Percentiles rank a stretch among this genome's conserved stretches.
phyloP scores from a whole-genome alignment of 768 basidiomycete species.

The Lanmaoa rubissima region DNA sequence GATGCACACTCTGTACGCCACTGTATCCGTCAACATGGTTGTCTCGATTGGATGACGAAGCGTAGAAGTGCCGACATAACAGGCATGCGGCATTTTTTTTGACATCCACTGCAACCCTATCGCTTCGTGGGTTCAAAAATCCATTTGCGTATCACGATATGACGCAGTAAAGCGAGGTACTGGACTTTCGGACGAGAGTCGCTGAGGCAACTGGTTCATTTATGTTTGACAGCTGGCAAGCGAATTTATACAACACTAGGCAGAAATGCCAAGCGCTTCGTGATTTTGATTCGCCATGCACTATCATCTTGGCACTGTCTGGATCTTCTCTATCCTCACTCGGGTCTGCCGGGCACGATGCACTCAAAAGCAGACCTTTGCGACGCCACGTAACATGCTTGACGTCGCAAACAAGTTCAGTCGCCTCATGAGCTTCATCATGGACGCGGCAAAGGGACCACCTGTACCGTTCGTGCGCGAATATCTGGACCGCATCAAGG shows the following conservation, averaged over 20 bases:
- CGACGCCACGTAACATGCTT: conserved; percentile 51
- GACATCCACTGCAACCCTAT: conserved; percentile 62
- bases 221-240: neutral
- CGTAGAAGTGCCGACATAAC: conserved; percentile 36
- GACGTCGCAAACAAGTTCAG: conserved; percentile 44
- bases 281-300: conserved; percentile 68
- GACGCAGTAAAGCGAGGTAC: conserved; percentile 52
- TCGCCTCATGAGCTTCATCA: conserved; percentile 45
- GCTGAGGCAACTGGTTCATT: conserved; percentile 55
- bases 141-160: conserved; percentile 54
- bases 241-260: neutral
- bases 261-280: conserved; percentile 65
- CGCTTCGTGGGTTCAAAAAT: conserved; percentile 64
- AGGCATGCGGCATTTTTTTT: conserved; percentile 54
- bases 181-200: conserved; percentile 76
- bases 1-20: conserved; percentile 67
- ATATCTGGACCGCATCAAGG: conserved; percentile 60
- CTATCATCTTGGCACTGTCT: conserved; percentile 61
- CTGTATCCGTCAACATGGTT: conserved; percentile 73
- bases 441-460: conserved; percentile 43
- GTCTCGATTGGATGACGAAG: conserved; percentile 56
- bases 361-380: conserved; percentile 47
- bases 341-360: conserved; percentile 65
- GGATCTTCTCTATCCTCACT: conserved; percentile 59
- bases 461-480: conserved; percentile 69